Evolutionary conservation across 495 filamentous ascomycete species (phyloP).

Genomic region (Podospora sp.): DNA sequence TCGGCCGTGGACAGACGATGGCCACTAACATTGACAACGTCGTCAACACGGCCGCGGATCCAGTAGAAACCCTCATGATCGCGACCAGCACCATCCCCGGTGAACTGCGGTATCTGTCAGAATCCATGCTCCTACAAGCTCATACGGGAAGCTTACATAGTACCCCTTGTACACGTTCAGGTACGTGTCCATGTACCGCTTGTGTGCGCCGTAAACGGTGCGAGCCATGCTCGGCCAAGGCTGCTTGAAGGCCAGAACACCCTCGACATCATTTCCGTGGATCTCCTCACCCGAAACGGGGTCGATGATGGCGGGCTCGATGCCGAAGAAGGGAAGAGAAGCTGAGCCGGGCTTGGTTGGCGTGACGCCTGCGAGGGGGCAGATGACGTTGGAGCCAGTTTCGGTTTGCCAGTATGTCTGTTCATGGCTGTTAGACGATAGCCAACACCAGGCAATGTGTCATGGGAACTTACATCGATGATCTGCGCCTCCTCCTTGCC

Average conservation of each 20-base stretch:
- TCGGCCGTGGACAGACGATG: slow-evolving; percentile 96
- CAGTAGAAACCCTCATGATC: slow-evolving; percentile 99
- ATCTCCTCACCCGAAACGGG: slow-evolving; percentile 94
- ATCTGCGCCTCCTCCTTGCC: slow-evolving; percentile 93
- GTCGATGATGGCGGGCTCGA: slow-evolving; percentile 97
- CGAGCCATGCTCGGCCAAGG: slow-evolving; percentile 98
- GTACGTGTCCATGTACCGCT: slow-evolving; percentile 98
- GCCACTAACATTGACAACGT: slow-evolving; percentile 96
- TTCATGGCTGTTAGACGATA: slow-evolving; percentile 13
- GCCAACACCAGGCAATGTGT: neutral
- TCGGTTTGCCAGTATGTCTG: slow-evolving; percentile 99
- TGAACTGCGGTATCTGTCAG: slow-evolving; percentile 69
- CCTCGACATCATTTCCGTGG: slow-evolving; percentile 95
- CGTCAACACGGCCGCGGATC: slow-evolving; percentile 98
- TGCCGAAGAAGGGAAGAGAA: slow-evolving; percentile 91
- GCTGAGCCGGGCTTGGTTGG: slow-evolving; percentile 79
- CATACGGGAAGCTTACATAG: slow-evolving; percentile 67
- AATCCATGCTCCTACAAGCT: slow-evolving; percentile 10
- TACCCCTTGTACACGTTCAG: slow-evolving; percentile 97
- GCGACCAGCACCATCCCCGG: slow-evolving; percentile 93
- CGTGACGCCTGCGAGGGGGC: slow-evolving; percentile 73
- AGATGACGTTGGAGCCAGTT: slow-evolving; percentile 92
- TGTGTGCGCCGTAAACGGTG: slow-evolving; percentile 97
- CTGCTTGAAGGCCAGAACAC: slow-evolving; percentile 97
- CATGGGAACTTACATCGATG: slow-evolving; percentile 74